Evolutionary conservation across 2,329 filamentous ascomycete species (phyloP).

Genomic region (Pseudocercospora ulei): DNA sequence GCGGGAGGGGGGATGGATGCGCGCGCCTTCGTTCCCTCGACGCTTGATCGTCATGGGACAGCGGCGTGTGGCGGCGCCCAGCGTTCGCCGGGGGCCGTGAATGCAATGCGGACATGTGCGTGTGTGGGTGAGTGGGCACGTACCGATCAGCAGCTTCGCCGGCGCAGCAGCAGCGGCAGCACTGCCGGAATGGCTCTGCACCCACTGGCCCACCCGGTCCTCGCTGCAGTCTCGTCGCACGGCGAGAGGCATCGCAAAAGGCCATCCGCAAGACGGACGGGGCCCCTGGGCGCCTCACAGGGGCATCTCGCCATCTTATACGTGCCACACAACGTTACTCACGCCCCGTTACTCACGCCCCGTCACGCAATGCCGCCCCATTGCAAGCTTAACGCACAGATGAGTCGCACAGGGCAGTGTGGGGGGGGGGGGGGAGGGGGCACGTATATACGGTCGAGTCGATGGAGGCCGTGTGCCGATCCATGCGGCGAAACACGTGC

Average conservation of each 20-base stretch:
- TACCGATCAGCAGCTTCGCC: conserved; percentile 2
- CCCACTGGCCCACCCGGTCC: conserved; percentile 6
- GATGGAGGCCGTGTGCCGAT: too few relatives aligned
- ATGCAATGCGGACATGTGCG: too few relatives aligned
- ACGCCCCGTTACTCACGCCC: conserved; percentile 1
- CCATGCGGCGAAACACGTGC: conserved; percentile 6
- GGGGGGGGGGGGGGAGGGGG: not conserved
- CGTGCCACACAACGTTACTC: not conserved
- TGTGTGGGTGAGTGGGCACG: too few relatives aligned
- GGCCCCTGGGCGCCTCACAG: not conserved
- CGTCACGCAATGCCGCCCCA: conserved; percentile 1
- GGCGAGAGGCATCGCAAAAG: conserved; percentile 18
- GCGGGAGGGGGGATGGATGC: conserved; percentile 5
- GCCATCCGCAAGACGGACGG: too few relatives aligned
- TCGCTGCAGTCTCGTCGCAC: conserved; percentile 14
- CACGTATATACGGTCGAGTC: too few relatives aligned
- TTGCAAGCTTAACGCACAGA: conserved; percentile 3
- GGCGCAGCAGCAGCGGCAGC: not conserved
- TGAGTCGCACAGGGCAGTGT: not conserved
- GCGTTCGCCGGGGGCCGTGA: too few relatives aligned
- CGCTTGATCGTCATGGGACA: too few relatives aligned
- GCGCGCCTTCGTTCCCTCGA: too few relatives aligned
- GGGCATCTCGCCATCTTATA: not conserved
- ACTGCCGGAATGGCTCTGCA: not conserved
- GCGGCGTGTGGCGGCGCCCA: too few relatives aligned